Percentiles rank a stretch among this genome's conserved stretches.
These are phyloP conservation scores for Clitocybe nebularis DNA, from an alignment of 1,284 basidiomycete genomes.

Conservation along the genomic window DNA sequence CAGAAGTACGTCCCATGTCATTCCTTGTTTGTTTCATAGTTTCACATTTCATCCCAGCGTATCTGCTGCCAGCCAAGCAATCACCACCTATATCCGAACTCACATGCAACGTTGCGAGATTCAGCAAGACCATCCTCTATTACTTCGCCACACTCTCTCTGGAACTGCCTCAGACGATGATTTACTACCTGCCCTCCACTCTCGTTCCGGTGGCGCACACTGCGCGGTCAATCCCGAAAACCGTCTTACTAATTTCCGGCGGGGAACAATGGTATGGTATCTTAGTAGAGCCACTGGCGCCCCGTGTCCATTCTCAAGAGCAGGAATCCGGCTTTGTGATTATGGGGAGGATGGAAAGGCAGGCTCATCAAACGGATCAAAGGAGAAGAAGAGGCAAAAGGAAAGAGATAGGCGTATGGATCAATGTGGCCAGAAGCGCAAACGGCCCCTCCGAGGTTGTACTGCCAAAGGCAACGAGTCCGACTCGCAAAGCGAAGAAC, in stretches of 20 bases:
- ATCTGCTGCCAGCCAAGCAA: slow-evolving; percentile 73
- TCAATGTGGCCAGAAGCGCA: slow-evolving; percentile 66
- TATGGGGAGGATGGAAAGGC: slow-evolving; percentile 51
- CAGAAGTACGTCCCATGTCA: slow-evolving; percentile 55
- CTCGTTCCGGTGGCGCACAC: slow-evolving; percentile 63
- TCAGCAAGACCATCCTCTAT: slow-evolving; percentile 67
- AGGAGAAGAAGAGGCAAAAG: slow-evolving; percentile 32
- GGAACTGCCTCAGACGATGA: slow-evolving; percentile 69
- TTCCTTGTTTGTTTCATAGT: slow-evolving; percentile 17
- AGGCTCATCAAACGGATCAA: slow-evolving; percentile 23
- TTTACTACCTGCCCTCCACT: slow-evolving; percentile 65
- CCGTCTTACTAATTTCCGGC: slow-evolving; percentile 68
- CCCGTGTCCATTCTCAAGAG: slow-evolving; percentile 67
- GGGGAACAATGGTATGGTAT: slow-evolving; percentile 77
- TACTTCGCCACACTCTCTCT: slow-evolving; percentile 67
- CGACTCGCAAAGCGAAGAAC: slow-evolving; percentile 41
- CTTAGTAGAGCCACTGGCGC: slow-evolving; percentile 68
- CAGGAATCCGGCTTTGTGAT: slow-evolving; percentile 66
- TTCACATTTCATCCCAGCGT: slow-evolving; percentile 35
- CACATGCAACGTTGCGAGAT: slow-evolving; percentile 66
- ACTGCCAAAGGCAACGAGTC: slow-evolving; percentile 29
- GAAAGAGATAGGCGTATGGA: slow-evolving; percentile 31
- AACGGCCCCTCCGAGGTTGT: slow-evolving; percentile 53
- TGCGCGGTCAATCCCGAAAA: slow-evolving; percentile 40
- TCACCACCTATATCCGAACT: slow-evolving; percentile 72